A percentile compares a stretch with the other conserved stretches of the same genome.
These are phyloP conservation scores for Canavalia ensiformis DNA, from an alignment of 306 rosid species.

Conservation along the genomic window DNA sequence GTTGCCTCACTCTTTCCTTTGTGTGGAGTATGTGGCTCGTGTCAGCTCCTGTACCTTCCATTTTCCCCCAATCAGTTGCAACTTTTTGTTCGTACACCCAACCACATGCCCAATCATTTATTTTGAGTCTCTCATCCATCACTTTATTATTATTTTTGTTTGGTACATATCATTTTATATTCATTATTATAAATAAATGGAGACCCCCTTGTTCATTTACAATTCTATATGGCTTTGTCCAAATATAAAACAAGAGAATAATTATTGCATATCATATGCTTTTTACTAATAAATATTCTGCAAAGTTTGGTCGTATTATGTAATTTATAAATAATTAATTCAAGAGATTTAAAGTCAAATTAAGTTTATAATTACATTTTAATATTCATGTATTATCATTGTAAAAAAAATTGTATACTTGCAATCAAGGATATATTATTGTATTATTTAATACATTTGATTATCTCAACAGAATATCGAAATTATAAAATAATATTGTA, in stretches of 20 bases:
- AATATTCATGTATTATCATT: too few relatives aligned
- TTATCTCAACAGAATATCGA: too few relatives aligned
- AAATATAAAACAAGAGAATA: not conserved
- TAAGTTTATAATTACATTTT: too few relatives aligned
- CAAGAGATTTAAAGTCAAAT: too few relatives aligned
- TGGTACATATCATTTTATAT: conserved; percentile 22
- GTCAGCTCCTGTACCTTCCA: conserved; percentile 29
- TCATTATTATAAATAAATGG: not conserved
- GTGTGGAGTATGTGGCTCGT: conserved; percentile 49
- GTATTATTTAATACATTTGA: too few relatives aligned
- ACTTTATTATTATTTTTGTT: not conserved
- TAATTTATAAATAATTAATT: too few relatives aligned
- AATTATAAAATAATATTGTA: too few relatives aligned
- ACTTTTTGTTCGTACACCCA: conserved; percentile 38
- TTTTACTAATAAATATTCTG: not conserved
- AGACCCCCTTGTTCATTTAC: not conserved
- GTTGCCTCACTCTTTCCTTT: conserved; percentile 30
- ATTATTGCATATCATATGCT: not conserved
- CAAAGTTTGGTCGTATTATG: not conserved
- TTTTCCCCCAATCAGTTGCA: conserved; percentile 28
- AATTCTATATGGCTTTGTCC: not conserved
- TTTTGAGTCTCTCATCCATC: conserved; percentile 38
- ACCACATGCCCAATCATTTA: conserved; percentile 58
- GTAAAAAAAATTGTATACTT: too few relatives aligned
- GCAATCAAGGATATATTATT: too few relatives aligned